phyloP scores from a whole-genome alignment of 192 early-diverging fungal species.

The Backusella liffmaniae region DNA sequence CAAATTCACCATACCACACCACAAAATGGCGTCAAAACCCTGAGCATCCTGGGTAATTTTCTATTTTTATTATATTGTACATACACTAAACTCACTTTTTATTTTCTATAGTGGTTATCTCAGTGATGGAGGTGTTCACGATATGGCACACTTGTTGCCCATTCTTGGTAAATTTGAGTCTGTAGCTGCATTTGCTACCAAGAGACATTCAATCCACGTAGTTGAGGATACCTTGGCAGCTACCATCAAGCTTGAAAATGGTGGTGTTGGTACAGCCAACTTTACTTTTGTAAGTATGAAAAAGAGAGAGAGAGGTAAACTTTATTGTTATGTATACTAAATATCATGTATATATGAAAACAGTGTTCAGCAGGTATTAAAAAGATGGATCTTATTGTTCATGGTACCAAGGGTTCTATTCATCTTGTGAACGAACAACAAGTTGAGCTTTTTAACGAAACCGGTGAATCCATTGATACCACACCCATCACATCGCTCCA shows the following conservation, averaged over 20 bases:
- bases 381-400: slow-evolving; percentile 17
- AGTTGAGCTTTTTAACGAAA: slow-evolving; percentile 15
- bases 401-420: slow-evolving; percentile 30
- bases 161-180: slow-evolving; percentile 28
- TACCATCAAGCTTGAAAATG: slow-evolving; percentile 23
- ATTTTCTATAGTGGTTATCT: slow-evolving; percentile 33
- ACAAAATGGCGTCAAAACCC: slow-evolving; percentile 37
- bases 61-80: neutral
- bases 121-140: slow-evolving; percentile 38
- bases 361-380: slow-evolving; percentile 28
- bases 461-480: slow-evolving; percentile 13
- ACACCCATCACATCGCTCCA: neutral
- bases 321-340: neutral
- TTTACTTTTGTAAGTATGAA: slow-evolving; percentile 38
- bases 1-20: slow-evolving; percentile 31
- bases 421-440: slow-evolving; percentile 13
- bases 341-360: neutral
- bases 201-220: slow-evolving; percentile 27
- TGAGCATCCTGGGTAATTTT: slow-evolving; percentile 37
- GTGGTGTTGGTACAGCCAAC: slow-evolving; percentile 31
- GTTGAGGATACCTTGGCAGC: slow-evolving; percentile 29
- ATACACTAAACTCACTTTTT: neutral
- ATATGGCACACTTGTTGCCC: slow-evolving; percentile 27
- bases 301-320: neutral
- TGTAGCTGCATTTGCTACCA: slow-evolving; percentile 28